Percentiles rank a stretch among this genome's conserved stretches.
Conservation (phyloP, 2,329 filamentous ascomycete genomes). For the Fusarium incarnatum region DNA sequence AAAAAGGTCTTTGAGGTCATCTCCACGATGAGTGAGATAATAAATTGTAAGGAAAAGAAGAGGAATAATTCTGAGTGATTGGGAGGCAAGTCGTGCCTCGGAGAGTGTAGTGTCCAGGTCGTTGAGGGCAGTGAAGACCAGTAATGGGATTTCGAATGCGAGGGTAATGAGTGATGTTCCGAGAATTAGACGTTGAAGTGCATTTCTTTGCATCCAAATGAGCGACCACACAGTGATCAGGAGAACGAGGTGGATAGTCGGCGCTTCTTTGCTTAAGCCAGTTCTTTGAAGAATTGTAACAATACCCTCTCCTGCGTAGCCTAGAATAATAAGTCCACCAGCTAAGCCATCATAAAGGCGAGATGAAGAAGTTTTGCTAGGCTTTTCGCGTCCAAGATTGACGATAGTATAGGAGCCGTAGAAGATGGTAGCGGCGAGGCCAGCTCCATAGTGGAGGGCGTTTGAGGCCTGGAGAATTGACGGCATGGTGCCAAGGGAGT, state of each 20-base stretch:
- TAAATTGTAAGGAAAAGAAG: slow-evolving; percentile 8
- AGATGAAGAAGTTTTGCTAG: neutral
- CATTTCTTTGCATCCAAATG: neutral
- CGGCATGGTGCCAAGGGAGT: slow-evolving; percentile 5
- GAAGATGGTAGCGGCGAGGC: neutral
- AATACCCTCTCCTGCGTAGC: slow-evolving; percentile 8
- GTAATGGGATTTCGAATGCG: slow-evolving; percentile 22
- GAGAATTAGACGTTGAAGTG: neutral
- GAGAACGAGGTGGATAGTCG: slow-evolving; percentile 3
- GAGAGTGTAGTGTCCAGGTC: neutral
- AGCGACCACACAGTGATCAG: slow-evolving; percentile 2
- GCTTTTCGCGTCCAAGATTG: neutral
- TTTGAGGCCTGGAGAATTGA: slow-evolving; percentile 4
- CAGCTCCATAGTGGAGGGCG: slow-evolving; percentile 33
- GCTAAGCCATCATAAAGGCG: neutral
- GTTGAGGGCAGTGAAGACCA: neutral
- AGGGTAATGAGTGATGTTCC: slow-evolving; percentile 13
- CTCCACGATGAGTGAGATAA: neutral
- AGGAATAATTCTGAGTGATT: slow-evolving; percentile 6
- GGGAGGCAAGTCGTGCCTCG: neutral
- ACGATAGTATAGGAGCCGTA: slow-evolving; percentile 1
- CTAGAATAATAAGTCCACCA: slow-evolving; percentile 1
- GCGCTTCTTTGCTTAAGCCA: slow-evolving; percentile 1
- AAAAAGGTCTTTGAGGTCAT: neutral
- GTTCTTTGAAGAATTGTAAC: neutral